Percentiles rank a stretch among this genome's conserved stretches.
These are phyloP conservation scores for Schizonepeta tenuifolia DNA, from an alignment of 257 asterid species.

Conservation along the genomic window DNA sequence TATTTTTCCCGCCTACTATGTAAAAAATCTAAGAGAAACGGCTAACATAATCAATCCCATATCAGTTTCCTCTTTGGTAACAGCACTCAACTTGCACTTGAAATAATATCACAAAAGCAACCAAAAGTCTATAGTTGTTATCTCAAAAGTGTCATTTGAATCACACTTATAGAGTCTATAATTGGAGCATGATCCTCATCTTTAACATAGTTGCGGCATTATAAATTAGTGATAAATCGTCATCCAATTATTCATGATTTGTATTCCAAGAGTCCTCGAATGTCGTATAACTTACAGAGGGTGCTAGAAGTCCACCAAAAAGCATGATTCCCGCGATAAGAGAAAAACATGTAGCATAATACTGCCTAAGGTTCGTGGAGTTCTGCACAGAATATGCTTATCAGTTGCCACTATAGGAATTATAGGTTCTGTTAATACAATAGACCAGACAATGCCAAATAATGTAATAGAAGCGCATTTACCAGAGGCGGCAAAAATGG, in stretches of 20 bases:
- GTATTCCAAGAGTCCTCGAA: background rate
- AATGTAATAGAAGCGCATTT: conserved; percentile 24
- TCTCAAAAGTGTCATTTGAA: too few relatives aligned
- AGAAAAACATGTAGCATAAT: conserved; percentile 85
- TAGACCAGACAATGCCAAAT: background rate
- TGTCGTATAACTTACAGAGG: conserved; percentile 62
- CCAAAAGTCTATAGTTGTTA: background rate
- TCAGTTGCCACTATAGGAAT: conserved; percentile 22
- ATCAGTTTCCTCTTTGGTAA: background rate
- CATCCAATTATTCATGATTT: background rate
- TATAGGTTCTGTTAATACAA: background rate
- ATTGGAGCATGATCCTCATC: too few relatives aligned
- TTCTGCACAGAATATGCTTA: conserved; percentile 51
- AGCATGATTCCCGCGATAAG: conserved; percentile 90
- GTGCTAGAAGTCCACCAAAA: conserved; percentile 96
- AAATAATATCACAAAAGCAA: background rate
- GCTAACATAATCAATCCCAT: background rate
- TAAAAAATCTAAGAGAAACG: background rate
- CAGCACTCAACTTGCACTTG: background rate
- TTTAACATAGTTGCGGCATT: too few relatives aligned
- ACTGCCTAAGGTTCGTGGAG: conserved; percentile 72
- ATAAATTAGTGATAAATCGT: too few relatives aligned
- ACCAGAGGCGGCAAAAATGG: conserved; percentile 98
- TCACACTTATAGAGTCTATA: too few relatives aligned
- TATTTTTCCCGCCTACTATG: background rate